Evolutionary conservation across 73 alveolate species (phyloP).

Genomic region (Paramecium biaurelia): DNA sequence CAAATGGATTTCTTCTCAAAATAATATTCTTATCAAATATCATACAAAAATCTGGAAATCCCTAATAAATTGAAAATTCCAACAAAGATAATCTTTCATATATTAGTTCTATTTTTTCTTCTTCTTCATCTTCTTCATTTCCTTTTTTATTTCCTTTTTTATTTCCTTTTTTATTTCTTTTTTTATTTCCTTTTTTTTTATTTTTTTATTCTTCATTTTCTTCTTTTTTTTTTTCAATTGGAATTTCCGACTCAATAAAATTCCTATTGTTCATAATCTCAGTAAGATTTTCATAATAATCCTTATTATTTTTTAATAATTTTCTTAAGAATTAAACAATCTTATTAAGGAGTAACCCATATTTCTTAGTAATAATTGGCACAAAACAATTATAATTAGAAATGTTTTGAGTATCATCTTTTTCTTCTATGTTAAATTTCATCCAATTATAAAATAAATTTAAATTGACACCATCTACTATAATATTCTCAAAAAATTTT

Average conservation of each 20-base stretch:
- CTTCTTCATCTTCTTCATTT: neutral
- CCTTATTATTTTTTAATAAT: neutral
- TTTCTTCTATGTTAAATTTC: neutral
- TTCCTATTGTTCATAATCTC: neutral
- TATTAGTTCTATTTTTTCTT: too few relatives aligned
- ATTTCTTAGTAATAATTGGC: neutral
- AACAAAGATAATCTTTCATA: neutral
- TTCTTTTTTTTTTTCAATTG: too few relatives aligned
- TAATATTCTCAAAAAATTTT: neutral
- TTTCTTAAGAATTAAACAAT: neutral
- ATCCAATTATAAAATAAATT: neutral
- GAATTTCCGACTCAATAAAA: too few relatives aligned
- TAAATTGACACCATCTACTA: neutral
- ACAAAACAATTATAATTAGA: neutral
- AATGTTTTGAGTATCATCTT: neutral
- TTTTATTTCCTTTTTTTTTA: too few relatives aligned
- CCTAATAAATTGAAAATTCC: slow-evolving; percentile 16
- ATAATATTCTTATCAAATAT: neutral
- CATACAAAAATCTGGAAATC: slow-evolving; percentile 50
- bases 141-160: neutral
- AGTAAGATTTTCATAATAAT: neutral
- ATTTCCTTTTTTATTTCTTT: too few relatives aligned
- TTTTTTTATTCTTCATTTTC: too few relatives aligned
- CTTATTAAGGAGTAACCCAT: neutral
- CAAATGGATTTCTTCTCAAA: neutral